Evolutionary conservation across 192 early-diverging fungal species (phyloP), one percentile per base, ranked within the genome.

Genomic region (Entophlyctis luteolus): DNA sequence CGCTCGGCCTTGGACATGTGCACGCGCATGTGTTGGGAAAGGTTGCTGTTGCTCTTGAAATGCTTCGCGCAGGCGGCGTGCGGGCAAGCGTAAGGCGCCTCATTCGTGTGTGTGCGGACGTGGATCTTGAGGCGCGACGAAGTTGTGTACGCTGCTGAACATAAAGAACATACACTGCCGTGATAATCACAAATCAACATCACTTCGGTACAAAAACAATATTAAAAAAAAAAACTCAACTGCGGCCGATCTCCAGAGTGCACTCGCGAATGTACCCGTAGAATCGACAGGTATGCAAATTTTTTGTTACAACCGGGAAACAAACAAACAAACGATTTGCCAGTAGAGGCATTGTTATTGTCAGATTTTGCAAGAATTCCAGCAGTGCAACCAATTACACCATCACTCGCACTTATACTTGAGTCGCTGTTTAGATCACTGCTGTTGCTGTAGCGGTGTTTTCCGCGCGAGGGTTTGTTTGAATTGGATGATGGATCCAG

Each of bases 221-320:
- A n/a, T n/a, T n/a, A n/a, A n/a, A n/a, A n/a, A n/a, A n/a, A n/a
- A n/a, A n/a, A n/a, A n/a, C 2, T 18, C 20, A 35, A 14, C 27
- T 68, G 72, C 20, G 84, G 81, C 18, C 77, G 73, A 47, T 78
- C 77, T n/a, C 76, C 59, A 1, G 78, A 77, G 59, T 86, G 84
- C 10, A 48, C 46, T 25, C 86, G 79, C 75, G 80, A 81, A 68
- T 89, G 88, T 5, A 83, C 79, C 67, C 86, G 87, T 25, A 89
- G 72, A 37, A 87, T 86, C 12, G 42, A 42, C 12, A 59, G 23
- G 27, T 58, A 59, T 12, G 57, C 48, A 54, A 70, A 74, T 39
- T 18, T 12, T 46, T 74, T 74, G 32, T 39, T 58, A 48, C 72
- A 74, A 2, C 59, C 72, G 3, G 53, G 55, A 32, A 29, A 35